A percentile compares a stretch with the other conserved stretches of the same genome.
Conservation (phyloP, 2,329 filamentous ascomycete genomes). For the Beauveria scarabaeidicola region DNA sequence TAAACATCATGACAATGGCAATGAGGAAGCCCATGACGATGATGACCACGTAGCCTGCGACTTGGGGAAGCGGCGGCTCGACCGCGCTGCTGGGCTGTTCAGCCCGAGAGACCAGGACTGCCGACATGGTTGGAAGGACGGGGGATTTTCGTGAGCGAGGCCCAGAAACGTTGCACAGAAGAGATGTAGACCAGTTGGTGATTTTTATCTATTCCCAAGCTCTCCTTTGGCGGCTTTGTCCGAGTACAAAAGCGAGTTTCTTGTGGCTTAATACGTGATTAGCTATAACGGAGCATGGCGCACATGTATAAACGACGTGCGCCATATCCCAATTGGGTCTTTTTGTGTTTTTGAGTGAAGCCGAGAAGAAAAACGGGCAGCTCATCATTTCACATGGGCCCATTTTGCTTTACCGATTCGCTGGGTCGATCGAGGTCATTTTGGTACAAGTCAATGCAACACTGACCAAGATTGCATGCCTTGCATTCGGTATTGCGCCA, state of each 20-base stretch:
- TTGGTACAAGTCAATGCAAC: background rate
- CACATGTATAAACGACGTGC: background rate
- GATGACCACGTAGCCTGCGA: conserved; percentile 25
- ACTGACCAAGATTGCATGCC: background rate
- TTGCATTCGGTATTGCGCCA: background rate
- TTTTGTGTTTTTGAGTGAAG: background rate
- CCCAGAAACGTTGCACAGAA: background rate
- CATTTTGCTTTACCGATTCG: background rate
- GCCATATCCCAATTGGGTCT: background rate
- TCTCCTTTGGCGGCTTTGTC: too few species aligned
- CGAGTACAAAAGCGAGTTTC: background rate
- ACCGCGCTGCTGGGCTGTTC: background rate
- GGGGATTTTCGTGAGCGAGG: too few species aligned
- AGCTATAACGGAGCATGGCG: background rate
- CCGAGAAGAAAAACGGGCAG: background rate
- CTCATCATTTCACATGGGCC: background rate
- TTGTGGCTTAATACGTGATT: background rate
- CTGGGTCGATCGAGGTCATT: background rate
- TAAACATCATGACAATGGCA: conserved; percentile 35
- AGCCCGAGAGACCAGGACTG: background rate
- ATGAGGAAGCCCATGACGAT: conserved; percentile 26
- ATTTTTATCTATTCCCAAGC: background rate
- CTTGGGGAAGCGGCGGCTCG: conserved; percentile 20
- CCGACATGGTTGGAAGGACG: background rate
- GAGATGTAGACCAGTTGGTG: background rate